Evolutionary conservation across 768 basidiomycete species (phyloP).

Genomic region (Peribolospora baueri): DNA sequence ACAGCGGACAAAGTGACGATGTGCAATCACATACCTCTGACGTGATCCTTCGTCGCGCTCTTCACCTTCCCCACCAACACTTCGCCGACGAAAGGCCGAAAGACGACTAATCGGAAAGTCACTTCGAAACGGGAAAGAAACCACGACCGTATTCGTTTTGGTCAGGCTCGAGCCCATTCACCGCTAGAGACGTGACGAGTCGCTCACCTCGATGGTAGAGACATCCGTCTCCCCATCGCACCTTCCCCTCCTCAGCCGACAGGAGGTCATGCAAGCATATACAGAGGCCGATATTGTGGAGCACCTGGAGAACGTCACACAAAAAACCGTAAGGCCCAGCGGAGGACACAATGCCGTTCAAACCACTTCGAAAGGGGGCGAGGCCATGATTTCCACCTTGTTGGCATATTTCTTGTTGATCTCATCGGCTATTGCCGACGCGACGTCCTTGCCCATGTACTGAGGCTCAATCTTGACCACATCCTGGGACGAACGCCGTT

Average conservation of each 20-base stretch:
- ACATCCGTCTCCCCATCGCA: conserved; percentile 81
- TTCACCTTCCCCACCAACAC: conserved; percentile 73
- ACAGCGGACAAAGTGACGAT: not conserved
- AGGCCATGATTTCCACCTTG: conserved; percentile 14
- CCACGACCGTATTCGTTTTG: not conserved
- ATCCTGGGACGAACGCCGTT: conserved; percentile 31
- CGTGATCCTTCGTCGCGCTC: conserved; percentile 59
- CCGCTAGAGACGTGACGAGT: not conserved
- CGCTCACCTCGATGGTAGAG: conserved; percentile 71
- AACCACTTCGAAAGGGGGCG: not conserved
- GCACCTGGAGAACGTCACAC: conserved; percentile 25
- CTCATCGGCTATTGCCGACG: conserved; percentile 56
- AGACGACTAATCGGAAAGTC: conserved; percentile 68
- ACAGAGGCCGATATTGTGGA: conserved; percentile 77
- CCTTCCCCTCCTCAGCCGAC: conserved; percentile 68
- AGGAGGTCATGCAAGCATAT: conserved; percentile 71
- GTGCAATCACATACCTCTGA: conserved; percentile 40
- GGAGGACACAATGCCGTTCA: not conserved
- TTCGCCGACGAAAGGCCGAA: conserved; percentile 72
- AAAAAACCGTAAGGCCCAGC: too few relatives aligned
- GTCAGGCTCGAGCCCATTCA: not conserved
- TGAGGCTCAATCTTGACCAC: conserved; percentile 68
- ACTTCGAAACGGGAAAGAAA: conserved; percentile 25
- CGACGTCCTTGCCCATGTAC: conserved; percentile 54
- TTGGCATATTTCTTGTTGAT: conserved; percentile 94